These are phyloP conservation scores for Parachaetomium inaequale DNA, from an alignment of 495 filamentous ascomycete species.

Conservation along the genomic window DNA sequence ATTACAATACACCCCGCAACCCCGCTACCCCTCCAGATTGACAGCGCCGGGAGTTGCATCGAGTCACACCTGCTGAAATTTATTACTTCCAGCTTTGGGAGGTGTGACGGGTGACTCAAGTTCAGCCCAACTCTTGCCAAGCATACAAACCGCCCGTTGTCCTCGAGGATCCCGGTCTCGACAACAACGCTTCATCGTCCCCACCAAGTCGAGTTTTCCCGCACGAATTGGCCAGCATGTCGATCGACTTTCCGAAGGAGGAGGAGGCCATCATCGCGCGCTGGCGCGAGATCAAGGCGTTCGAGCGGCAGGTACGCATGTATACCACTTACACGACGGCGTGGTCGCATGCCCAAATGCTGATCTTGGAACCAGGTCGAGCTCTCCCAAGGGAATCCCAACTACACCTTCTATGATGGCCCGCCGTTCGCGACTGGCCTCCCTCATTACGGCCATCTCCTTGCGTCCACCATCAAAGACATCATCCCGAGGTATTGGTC, in stretches of 20 bases:
- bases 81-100: conserved; percentile 11
- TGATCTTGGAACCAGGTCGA: conserved; percentile 38
- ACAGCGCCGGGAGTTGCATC: conserved; percentile 4
- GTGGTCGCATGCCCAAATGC: background rate
- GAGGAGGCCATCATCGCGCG: conserved; percentile 75
- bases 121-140: conserved; percentile 3
- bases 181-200: background rate
- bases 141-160: background rate
- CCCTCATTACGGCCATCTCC: conserved; percentile 93
- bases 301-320: conserved; percentile 50
- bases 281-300: conserved; percentile 91
- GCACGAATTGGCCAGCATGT: conserved; percentile 51
- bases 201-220: background rate
- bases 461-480: conserved; percentile 96
- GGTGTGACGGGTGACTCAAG: conserved; percentile 21
- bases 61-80: conserved; percentile 32
- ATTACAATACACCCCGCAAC: conserved; percentile 21
- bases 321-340: background rate
- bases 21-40: conserved; percentile 25
- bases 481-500: conserved; percentile 97
- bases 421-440: conserved; percentile 60
- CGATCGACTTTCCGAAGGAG: conserved; percentile 87
- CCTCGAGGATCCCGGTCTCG: background rate
- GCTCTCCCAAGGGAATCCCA: conserved; percentile 58
- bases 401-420: conserved; percentile 84